A percentile compares a stretch with the other conserved stretches of the same genome.
Conservation (phyloP, 2,329 filamentous ascomycete species). For the Diaporthe ilicicola region DNA sequence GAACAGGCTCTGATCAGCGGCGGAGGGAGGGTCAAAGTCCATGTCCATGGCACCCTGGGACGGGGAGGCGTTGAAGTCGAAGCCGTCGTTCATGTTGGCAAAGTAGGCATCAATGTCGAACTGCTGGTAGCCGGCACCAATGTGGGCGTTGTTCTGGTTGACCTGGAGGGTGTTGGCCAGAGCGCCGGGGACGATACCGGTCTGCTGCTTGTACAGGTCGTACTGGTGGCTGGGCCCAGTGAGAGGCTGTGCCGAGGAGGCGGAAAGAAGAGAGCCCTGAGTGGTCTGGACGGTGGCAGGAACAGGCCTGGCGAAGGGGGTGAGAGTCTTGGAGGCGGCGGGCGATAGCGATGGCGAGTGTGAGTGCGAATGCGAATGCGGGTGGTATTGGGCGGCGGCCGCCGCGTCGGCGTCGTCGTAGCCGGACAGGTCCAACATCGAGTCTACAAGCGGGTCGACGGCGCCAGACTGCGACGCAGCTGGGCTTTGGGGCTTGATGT, state of each 20-base stretch:
- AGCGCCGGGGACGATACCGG: conserved; percentile 86
- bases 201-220: conserved; percentile 94
- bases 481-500: conserved; percentile 39
- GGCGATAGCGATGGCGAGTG: conserved; percentile 70
- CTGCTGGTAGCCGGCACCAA: conserved; percentile 59
- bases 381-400: conserved; percentile 41
- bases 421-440: conserved; percentile 67
- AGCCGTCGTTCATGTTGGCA: conserved; percentile 68
- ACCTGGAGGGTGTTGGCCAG: conserved; percentile 82
- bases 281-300: conserved; percentile 55
- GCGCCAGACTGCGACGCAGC: conserved; percentile 46
- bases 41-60: conserved; percentile 72
- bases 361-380: conserved; percentile 57
- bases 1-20: conserved; percentile 68
- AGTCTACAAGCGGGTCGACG: conserved; percentile 62
- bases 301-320: conserved; percentile 59
- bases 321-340: conserved; percentile 54
- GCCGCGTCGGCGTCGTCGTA: conserved; percentile 65
- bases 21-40: conserved; percentile 66
- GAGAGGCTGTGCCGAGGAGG: conserved; percentile 61
- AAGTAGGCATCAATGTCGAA: conserved; percentile 58
- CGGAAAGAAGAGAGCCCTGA: conserved; percentile 60
- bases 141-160: conserved; percentile 67
- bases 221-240: conserved; percentile 93
- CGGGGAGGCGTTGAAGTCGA: conserved; percentile 77